Evolutionary conservation across 2,329 filamentous ascomycete genomes (phyloP).

Genomic region (Clarireedia homoeocarpa): DNA sequence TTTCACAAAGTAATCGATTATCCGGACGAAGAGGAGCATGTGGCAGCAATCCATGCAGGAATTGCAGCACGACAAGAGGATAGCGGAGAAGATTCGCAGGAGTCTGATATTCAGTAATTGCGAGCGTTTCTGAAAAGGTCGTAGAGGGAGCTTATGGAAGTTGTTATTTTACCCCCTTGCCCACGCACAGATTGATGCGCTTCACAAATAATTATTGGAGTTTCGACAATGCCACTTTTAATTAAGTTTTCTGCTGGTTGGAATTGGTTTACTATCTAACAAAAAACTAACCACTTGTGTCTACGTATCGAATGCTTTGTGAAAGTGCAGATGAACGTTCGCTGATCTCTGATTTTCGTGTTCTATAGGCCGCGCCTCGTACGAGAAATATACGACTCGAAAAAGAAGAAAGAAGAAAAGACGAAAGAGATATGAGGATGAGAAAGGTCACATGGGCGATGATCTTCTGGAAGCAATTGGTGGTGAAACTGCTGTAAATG

Average conservation of each 20-base stretch:
- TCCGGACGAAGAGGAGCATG: not conserved
- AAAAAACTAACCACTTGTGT: not conserved
- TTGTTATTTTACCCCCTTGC: not conserved
- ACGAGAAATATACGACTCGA: not conserved
- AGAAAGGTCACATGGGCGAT: conserved; percentile 3
- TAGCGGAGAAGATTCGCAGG: not conserved
- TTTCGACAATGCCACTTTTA: not conserved
- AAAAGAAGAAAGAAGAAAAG: conserved; percentile 8
- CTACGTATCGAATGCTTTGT: not conserved
- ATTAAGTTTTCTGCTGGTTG: not conserved
- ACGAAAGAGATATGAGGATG: conserved; percentile 1
- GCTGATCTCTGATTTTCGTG: not conserved
- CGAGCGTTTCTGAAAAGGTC: not conserved
- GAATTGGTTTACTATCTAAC: not conserved
- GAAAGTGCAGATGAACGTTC: not conserved
- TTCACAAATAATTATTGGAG: not conserved
- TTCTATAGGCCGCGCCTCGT: not conserved
- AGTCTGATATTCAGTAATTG: not conserved
- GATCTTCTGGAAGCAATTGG: conserved; percentile 3
- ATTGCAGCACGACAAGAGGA: not conserved
- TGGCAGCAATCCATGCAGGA: not conserved
- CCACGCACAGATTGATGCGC: not conserved
- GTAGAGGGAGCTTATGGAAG: not conserved
- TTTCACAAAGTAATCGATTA: conserved; percentile 9
- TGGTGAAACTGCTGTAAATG: not conserved